phyloP scores from a whole-genome alignment of 1,284 basidiomycete species.

The Blastosporella zonata region DNA sequence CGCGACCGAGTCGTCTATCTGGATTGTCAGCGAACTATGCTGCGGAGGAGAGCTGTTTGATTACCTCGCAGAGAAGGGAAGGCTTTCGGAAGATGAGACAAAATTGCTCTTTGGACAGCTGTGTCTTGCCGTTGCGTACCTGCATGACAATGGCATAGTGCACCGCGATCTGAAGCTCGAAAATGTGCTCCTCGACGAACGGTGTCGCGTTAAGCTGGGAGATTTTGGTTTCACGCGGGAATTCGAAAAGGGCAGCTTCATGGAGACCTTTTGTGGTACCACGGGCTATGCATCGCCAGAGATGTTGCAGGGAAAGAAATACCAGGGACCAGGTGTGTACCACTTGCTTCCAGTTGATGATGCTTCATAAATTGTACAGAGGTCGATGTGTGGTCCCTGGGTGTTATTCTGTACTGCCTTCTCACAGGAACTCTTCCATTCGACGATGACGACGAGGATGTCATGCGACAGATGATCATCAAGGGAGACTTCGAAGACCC shows the following conservation, averaged over 20 bases:
- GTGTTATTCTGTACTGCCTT: conserved; percentile 93
- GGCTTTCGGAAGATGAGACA: conserved; percentile 80
- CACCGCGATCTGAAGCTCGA: conserved; percentile 97
- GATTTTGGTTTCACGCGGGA: conserved; percentile 98
- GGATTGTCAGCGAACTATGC: conserved; percentile 97
- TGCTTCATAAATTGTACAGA: conserved; percentile 47
- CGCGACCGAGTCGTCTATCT: conserved; percentile 92
- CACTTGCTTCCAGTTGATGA: conserved; percentile 1
- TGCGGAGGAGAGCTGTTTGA: conserved; percentile 96
- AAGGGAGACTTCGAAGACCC: conserved; percentile 90
- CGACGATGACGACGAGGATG: conserved; percentile 91
- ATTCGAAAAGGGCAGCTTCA: conserved; percentile 78
- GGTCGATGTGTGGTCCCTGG: conserved; percentile 97
- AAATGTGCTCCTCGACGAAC: conserved; percentile 90
- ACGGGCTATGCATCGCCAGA: conserved; percentile 96
- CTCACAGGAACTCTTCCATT: conserved; percentile 95
- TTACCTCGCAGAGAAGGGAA: conserved; percentile 93
- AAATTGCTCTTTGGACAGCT: conserved; percentile 89
- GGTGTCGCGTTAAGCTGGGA: conserved; percentile 85
- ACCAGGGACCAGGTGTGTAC: conserved; percentile 78
- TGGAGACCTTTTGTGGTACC: conserved; percentile 98
- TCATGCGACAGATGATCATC: conserved; percentile 89
- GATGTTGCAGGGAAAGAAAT: conserved; percentile 88
- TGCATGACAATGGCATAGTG: conserved; percentile 89
- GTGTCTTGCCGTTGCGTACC: conserved; percentile 91